These are phyloP conservation scores for Fusarium compactum DNA, from an alignment of 2,329 filamentous ascomycete genomes.

Conservation along the genomic window DNA sequence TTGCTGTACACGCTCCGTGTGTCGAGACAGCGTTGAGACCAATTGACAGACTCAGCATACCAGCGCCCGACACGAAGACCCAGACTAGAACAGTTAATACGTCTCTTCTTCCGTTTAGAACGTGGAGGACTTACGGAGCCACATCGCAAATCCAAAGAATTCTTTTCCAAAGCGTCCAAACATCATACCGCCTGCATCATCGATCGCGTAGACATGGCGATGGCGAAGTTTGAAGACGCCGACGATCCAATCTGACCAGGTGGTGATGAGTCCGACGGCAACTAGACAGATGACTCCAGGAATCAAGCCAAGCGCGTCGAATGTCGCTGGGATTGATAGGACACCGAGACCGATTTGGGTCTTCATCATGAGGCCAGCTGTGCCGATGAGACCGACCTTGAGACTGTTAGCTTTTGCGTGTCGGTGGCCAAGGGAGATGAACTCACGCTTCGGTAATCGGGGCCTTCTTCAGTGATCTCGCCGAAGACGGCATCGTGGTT, in stretches of 20 bases:
- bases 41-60: conserved; percentile 51
- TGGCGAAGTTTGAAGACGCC: conserved; percentile 65
- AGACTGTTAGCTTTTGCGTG: not conserved
- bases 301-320: conserved; percentile 60
- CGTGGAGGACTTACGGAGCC: conserved; percentile 48
- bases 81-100: conserved; percentile 11
- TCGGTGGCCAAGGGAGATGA: no score
- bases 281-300: conserved; percentile 60
- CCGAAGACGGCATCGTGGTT: conserved; percentile 49
- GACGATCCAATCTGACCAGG: conserved; percentile 62
- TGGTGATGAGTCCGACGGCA: conserved; percentile 57
- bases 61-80: conserved; percentile 36
- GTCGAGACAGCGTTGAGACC: conserved; percentile 55
- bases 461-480: conserved; percentile 46
- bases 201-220: conserved; percentile 64
- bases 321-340: conserved; percentile 60
- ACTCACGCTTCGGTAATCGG: conserved; percentile 49
- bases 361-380: conserved; percentile 61
- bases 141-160: conserved; percentile 54
- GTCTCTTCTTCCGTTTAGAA: accelerated
- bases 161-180: conserved; percentile 61
- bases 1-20: conserved; percentile 55
- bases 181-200: conserved; percentile 63
- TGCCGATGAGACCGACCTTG: conserved; percentile 58
- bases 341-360: conserved; percentile 60